Evolutionary conservation across 2,329 filamentous ascomycete genomes (phyloP).

Genomic region (Rhytidhysteron rufulum): DNA sequence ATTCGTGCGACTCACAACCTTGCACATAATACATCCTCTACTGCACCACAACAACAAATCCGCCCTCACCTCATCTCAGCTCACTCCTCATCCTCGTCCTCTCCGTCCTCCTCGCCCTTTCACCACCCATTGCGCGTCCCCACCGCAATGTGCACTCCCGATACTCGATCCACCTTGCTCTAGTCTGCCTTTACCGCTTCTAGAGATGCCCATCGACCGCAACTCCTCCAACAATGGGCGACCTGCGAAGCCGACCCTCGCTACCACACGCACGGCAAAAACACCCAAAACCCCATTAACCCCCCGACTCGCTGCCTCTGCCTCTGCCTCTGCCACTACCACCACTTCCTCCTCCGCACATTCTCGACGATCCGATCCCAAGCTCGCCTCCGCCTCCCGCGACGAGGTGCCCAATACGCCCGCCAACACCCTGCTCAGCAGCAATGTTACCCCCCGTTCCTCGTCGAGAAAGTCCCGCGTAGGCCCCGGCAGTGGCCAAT

Average conservation of each 20-base stretch:
- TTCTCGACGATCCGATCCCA: conserved; percentile 23
- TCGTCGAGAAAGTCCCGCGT: conserved; percentile 65
- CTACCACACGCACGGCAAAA: conserved; percentile 55
- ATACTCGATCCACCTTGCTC: not conserved
- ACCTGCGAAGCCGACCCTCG: conserved; percentile 66
- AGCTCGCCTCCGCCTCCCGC: conserved; percentile 24
- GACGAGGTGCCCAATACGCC: conserved; percentile 56
- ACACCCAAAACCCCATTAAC: conserved; percentile 51
- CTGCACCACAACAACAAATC: not conserved
- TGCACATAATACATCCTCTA: not conserved
- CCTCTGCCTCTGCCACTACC: conserved; percentile 21
- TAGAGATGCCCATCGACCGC: conserved; percentile 34
- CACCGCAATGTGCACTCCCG: not conserved
- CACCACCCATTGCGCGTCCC: not conserved
- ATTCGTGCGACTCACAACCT: too few species aligned
- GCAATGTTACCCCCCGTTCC: conserved; percentile 75
- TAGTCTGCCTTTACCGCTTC: not conserved
- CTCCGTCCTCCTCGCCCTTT: not conserved
- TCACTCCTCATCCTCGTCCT: not conserved
- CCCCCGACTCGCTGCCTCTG: conserved; percentile 52
- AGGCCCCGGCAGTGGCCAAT: conserved; percentile 60
- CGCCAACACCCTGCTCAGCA: conserved; percentile 55
- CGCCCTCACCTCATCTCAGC: not conserved
- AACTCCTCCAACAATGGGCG: conserved; percentile 49
- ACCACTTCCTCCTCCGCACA: conserved; percentile 30